A percentile compares a stretch with the other conserved stretches of the same genome.
phyloP scores from a whole-genome alignment of 805 yeast genomes.

The Ogataea allantospora region DNA sequence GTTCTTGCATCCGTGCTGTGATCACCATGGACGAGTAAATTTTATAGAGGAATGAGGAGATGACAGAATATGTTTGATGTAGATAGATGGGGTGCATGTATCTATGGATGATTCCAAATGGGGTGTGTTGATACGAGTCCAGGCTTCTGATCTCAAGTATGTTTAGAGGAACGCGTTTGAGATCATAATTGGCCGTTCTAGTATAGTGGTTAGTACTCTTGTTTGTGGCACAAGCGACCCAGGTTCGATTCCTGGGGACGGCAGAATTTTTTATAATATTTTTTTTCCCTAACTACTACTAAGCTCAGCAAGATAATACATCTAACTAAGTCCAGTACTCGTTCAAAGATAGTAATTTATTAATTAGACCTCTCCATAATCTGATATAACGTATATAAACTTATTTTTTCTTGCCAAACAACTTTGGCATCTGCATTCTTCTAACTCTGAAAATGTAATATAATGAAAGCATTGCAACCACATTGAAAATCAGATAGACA shows the following conservation, averaged over 20 bases:
- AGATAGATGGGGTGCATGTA: not conserved
- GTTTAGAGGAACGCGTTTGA: not conserved
- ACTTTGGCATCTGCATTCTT: conserved; percentile 5
- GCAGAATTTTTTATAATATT: conserved; percentile 21
- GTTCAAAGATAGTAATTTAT: no score
- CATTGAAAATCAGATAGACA: conserved; percentile 55
- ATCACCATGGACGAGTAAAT: conserved; percentile 30
- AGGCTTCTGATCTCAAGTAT: not conserved
- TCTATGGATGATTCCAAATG: not conserved
- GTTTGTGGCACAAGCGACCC: conserved; percentile 33
- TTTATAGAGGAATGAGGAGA: conserved; percentile 8
- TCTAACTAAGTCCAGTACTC: no score
- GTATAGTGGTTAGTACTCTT: conserved; percentile 32
- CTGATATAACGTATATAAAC: not conserved
- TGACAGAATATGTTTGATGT: no score
- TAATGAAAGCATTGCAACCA: conserved; percentile 36
- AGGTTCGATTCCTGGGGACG: conserved; percentile 29
- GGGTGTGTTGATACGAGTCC: not conserved
- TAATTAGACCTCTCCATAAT: no score
- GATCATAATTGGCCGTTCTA: conserved; percentile 22
- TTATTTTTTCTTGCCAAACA: conserved; percentile 1
- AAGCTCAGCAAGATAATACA: no score
- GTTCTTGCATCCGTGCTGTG: conserved; percentile 93
- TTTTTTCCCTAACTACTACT: no score
- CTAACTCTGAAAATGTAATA: conserved; percentile 37